Evolutionary conservation across 2,329 filamentous ascomycete genomes (phyloP).

Genomic region (Pseudocercospora fijiensis): DNA sequence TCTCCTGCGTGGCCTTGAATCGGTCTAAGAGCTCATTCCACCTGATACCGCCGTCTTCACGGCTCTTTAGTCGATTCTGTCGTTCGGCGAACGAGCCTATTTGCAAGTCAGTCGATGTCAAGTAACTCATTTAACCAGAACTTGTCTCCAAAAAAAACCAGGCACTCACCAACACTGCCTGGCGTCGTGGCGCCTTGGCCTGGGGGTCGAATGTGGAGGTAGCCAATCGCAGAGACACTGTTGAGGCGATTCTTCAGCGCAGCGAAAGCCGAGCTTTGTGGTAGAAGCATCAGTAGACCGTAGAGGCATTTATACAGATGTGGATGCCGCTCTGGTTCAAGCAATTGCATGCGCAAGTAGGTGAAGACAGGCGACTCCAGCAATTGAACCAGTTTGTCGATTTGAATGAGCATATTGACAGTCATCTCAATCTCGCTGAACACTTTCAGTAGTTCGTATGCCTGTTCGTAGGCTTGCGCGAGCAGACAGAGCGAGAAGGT

Average conservation of each 20-base stretch:
- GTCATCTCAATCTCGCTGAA: slow-evolving; percentile 99
- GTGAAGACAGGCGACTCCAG: slow-evolving; percentile 98
- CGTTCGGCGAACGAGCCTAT: slow-evolving; percentile 47
- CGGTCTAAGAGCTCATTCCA: slow-evolving; percentile 95
- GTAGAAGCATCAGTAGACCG: slow-evolving; percentile 94
- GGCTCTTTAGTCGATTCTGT: slow-evolving; percentile 72
- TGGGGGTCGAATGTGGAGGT: slow-evolving; percentile 67
- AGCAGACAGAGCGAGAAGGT: slow-evolving; percentile 95
- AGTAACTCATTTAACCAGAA: not conserved
- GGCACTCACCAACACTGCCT: slow-evolving; percentile 27
- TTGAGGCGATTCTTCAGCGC: slow-evolving; percentile 95
- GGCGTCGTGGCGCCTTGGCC: slow-evolving; percentile 35
- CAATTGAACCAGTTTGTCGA: slow-evolving; percentile 95
- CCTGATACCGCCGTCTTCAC: slow-evolving; percentile 67
- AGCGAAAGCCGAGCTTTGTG: slow-evolving; percentile 94
- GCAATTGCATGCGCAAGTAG: slow-evolving; percentile 88
- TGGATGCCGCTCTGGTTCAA: slow-evolving; percentile 92
- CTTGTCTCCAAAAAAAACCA: not conserved
- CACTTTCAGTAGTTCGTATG: slow-evolving; percentile 91
- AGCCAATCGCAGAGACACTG: slow-evolving; percentile 94
- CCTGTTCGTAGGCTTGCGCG: slow-evolving; percentile 96
- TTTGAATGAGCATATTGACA: slow-evolving; percentile 96
- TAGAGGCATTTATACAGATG: slow-evolving; percentile 78
- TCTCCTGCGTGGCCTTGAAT: slow-evolving; percentile 87
- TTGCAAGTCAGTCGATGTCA: not conserved